Evolutionary conservation across 2,329 filamentous ascomycete species (phyloP).

Genomic region (Aspergillus sp.): DNA sequence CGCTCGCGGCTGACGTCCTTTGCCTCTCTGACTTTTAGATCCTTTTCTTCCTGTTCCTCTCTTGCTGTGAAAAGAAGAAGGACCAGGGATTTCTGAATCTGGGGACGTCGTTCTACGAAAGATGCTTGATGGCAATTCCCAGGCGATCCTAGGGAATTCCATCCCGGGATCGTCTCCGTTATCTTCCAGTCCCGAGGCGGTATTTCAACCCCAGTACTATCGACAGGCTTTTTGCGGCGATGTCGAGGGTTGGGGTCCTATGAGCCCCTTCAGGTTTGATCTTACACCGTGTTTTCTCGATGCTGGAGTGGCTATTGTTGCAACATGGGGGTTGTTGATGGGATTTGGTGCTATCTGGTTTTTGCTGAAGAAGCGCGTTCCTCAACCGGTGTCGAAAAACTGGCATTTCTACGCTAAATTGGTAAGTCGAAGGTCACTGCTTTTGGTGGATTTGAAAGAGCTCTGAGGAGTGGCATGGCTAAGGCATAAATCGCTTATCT

Average conservation of each 20-base stretch:
- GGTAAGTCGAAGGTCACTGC: constrained; percentile 45
- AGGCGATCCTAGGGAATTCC: constrained; percentile 27
- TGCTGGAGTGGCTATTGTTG: constrained; percentile 73
- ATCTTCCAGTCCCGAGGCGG: constrained; percentile 18
- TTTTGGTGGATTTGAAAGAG: neutral
- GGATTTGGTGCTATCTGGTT: constrained; percentile 75
- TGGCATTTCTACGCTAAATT: constrained; percentile 92
- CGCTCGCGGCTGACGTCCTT: neutral
- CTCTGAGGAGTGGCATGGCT: neutral
- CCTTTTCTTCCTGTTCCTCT: neutral
- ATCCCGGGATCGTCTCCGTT: constrained; percentile 17
- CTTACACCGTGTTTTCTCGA: constrained; percentile 98
- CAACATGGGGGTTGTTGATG: constrained; percentile 68
- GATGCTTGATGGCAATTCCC: constrained; percentile 30
- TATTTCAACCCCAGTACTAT: constrained; percentile 17
- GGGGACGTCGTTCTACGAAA: constrained; percentile 20
- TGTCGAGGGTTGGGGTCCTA: constrained; percentile 87
- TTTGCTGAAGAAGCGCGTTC: constrained; percentile 62
- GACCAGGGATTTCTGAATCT: constrained; percentile 17
- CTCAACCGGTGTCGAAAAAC: constrained; percentile 66
- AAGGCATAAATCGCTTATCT: constrained; percentile 3
- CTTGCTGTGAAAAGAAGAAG: constrained; percentile 3
- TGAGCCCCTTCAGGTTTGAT: constrained; percentile 82
- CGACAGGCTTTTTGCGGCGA: constrained; percentile 76
- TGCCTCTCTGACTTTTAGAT: neutral